phyloP scores from a whole-genome alignment of 176 grass and related monocot genomes.

The Hyparrhenia diplandra region DNA sequence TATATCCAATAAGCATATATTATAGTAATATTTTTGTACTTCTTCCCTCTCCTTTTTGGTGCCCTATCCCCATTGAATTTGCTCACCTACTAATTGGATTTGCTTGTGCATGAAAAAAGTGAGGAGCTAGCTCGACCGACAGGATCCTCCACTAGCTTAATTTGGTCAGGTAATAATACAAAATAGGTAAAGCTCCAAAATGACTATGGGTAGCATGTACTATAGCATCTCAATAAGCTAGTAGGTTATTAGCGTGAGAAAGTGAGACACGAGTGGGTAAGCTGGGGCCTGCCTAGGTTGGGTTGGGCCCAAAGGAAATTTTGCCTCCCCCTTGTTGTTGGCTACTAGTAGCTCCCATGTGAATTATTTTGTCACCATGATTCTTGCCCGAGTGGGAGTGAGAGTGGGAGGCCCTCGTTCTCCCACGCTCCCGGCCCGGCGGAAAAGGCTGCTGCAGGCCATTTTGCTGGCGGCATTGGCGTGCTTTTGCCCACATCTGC shows the following conservation, averaged over 20 bases:
- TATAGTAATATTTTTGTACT: not conserved
- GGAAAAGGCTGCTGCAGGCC: not conserved
- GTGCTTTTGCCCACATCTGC: not conserved
- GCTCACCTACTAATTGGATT: not conserved
- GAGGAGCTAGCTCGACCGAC: no score
- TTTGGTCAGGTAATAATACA: no score
- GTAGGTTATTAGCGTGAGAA: no score
- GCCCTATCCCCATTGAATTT: not conserved
- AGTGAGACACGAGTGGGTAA: not conserved
- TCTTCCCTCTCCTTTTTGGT: not conserved
- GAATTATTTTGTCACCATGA: constrained; percentile 30
- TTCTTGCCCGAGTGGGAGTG: constrained; percentile 27
- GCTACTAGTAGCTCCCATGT: constrained; percentile 8
- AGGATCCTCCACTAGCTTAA: no score
- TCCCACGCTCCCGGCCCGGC: not conserved
- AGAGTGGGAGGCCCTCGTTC: not conserved
- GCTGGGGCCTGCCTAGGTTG: no score
- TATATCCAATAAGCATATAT: no score
- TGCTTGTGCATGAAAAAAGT: no score
- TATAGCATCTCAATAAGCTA: not conserved
- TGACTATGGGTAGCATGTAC: not conserved
- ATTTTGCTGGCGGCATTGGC: not conserved
- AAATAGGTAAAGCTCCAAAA: no score
- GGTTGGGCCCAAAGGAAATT: not conserved
- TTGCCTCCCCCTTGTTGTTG: not conserved